A percentile compares a stretch with the other conserved stretches of the same genome.
Conservation (phyloP, 116 monocot species). For the Dioscorea cayenensis region DNA sequence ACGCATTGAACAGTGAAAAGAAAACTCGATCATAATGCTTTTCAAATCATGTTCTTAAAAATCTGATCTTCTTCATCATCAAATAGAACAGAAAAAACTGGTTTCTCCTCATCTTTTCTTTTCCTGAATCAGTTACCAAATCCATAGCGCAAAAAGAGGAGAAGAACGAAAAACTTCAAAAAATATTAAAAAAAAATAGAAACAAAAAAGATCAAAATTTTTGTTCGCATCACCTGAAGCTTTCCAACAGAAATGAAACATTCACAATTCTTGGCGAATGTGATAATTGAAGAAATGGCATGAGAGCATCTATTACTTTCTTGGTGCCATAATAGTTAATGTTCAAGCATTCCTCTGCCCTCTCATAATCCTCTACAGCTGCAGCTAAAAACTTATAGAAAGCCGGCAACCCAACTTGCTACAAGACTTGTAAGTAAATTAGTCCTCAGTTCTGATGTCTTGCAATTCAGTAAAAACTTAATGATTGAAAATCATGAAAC, state of each 20-base stretch:
- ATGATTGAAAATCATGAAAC: neutral
- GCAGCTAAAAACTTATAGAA: neutral
- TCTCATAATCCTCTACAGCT: slow-evolving; percentile 5
- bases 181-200: neutral
- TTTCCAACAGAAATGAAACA: slow-evolving; percentile 5
- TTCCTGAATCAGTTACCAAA: too few species aligned
- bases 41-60: too few species aligned
- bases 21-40: too few species aligned
- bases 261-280: slow-evolving; percentile 9
- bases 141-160: too few species aligned
- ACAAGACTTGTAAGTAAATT: neutral
- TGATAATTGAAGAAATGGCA: slow-evolving; percentile 12
- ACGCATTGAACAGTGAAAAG: too few species aligned
- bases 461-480: too few species aligned
- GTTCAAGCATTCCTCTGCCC: slow-evolving; percentile 15
- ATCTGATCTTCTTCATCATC: too few species aligned
- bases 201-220: neutral
- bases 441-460: neutral
- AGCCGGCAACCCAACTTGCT: neutral
- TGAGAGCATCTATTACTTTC: slow-evolving; percentile 7
- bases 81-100: too few species aligned
- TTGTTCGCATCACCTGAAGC: slow-evolving; percentile 3
- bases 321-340: slow-evolving; percentile 17
- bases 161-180: too few species aligned
- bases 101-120: too few species aligned